Evolutionary conservation across 148 eudicot species (phyloP).

Genomic region (Silene conica): DNA sequence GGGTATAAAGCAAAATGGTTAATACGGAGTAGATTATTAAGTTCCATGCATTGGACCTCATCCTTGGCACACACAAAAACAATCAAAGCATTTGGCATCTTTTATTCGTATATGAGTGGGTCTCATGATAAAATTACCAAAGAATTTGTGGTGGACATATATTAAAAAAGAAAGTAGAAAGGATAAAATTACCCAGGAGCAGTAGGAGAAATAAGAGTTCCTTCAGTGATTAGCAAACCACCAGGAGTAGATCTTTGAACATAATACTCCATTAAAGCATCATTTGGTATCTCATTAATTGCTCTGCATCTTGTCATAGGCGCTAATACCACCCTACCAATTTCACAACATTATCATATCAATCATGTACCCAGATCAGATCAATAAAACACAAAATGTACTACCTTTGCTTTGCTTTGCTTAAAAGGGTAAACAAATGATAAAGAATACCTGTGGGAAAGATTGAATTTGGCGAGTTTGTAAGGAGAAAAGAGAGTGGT

Average conservation of each 20-base stretch:
- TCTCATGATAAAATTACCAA: no score
- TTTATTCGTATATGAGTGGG: no score
- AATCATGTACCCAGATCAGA: neutral
- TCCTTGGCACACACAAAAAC: no score
- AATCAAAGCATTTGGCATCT: no score
- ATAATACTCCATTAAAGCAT: constrained; percentile 61
- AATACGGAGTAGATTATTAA: no score
- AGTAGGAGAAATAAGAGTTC: constrained; percentile 72
- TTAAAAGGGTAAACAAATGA: no score
- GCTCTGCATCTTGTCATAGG: constrained; percentile 99
- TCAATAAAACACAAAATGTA: no score
- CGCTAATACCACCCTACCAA: constrained; percentile 76
- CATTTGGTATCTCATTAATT: constrained; percentile 53
- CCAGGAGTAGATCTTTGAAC: constrained; percentile 76
- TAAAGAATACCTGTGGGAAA: constrained; percentile 62
- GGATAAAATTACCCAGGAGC: constrained; percentile 63
- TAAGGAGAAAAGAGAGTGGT: constrained; percentile 59
- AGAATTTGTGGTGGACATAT: no score
- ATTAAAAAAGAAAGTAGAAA: no score
- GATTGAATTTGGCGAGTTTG: constrained; percentile 70
- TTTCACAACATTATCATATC: neutral
- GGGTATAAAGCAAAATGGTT: no score
- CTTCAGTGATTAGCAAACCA: constrained; percentile 81
- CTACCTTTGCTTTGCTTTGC: no score
- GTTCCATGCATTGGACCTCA: no score